These are phyloP conservation scores for Cladophialophora psammophila DNA, from an alignment of 2,329 filamentous ascomycete genomes.

Conservation along the genomic window DNA sequence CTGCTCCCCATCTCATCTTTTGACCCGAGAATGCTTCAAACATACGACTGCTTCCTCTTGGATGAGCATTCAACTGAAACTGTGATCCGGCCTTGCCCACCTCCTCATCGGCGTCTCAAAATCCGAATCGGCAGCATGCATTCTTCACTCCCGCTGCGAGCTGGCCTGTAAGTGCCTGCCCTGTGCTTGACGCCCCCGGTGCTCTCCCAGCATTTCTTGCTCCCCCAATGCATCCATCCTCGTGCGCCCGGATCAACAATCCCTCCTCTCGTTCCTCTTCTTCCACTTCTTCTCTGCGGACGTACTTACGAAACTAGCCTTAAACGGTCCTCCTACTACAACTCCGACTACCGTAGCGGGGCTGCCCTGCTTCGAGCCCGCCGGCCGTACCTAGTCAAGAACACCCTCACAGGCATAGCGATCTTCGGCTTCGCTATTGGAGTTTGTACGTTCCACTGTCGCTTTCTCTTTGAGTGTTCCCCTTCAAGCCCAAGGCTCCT, in stretches of 20 bases:
- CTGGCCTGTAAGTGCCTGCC: slow-evolving; percentile 26
- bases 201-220: background rate
- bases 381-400: slow-evolving; percentile 90
- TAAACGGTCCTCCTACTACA: slow-evolving; percentile 85
- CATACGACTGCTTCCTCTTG: background rate
- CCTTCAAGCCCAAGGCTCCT: background rate
- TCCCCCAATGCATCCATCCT: background rate
- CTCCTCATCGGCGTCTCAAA: background rate
- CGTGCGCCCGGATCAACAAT: background rate
- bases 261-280: background rate
- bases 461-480: background rate
- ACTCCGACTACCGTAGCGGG: slow-evolving; percentile 82
- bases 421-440: slow-evolving; percentile 78
- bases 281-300: background rate
- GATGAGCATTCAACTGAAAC: background rate
- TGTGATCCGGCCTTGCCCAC: background rate
- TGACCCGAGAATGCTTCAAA: background rate
- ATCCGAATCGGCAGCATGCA: slow-evolving; percentile 10
- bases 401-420: slow-evolving; percentile 78
- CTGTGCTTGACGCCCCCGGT: background rate
- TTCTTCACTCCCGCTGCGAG: slow-evolving; percentile 21
- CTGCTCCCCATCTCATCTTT: background rate
- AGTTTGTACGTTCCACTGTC: slow-evolving; percentile 77
- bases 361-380: slow-evolving; percentile 90
- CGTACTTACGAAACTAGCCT: slow-evolving; percentile 22